A percentile compares a stretch with the other conserved stretches of the same genome.
Conservation (phyloP, 192 early-diverging fungal genomes). For the Coemansia sp. region DNA sequence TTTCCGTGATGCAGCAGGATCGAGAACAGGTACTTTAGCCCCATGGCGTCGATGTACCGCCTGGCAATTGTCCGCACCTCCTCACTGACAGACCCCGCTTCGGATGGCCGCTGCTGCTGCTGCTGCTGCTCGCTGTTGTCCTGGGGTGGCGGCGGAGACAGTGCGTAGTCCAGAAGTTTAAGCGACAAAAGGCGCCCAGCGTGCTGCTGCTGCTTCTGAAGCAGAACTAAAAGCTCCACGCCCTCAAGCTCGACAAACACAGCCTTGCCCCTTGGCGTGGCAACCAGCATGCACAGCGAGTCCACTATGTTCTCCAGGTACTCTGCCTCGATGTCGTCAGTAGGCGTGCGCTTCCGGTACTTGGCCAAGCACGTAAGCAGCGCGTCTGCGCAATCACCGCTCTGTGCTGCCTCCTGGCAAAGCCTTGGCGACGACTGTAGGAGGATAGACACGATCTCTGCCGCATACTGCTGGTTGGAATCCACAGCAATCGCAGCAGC, state of each 20-base stretch:
- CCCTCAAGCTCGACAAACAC: conserved; percentile 83
- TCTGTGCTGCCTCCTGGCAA: conserved; percentile 48
- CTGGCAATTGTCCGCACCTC: conserved; percentile 57
- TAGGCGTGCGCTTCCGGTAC: conserved; percentile 71
- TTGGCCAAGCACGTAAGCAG: conserved; percentile 66
- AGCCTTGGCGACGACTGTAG: conserved; percentile 64
- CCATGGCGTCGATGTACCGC: conserved; percentile 77
- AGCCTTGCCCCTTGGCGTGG: conserved; percentile 66
- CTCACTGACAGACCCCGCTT: not conserved
- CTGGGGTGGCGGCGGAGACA: conserved; percentile 51
- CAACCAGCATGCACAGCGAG: conserved; percentile 69
- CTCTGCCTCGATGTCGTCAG: conserved; percentile 82
- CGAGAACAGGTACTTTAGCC: conserved; percentile 83
- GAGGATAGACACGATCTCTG: conserved; percentile 83
- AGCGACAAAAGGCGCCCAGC: conserved; percentile 78
- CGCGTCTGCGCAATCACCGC: conserved; percentile 60
- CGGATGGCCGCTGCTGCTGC: not conserved
- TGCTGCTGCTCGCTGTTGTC: not conserved
- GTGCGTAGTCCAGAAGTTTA: conserved; percentile 82
- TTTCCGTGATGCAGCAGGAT: conserved; percentile 76
- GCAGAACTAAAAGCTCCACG: conserved; percentile 84
- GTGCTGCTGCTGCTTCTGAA: conserved; percentile 80
- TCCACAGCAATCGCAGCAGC: conserved; percentile 58
- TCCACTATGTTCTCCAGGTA: conserved; percentile 92
- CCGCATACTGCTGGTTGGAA: conserved; percentile 83